Base-by-base conservation (phyloP, 805 yeast species). In the Cyberlindnera maritima region DNA sequence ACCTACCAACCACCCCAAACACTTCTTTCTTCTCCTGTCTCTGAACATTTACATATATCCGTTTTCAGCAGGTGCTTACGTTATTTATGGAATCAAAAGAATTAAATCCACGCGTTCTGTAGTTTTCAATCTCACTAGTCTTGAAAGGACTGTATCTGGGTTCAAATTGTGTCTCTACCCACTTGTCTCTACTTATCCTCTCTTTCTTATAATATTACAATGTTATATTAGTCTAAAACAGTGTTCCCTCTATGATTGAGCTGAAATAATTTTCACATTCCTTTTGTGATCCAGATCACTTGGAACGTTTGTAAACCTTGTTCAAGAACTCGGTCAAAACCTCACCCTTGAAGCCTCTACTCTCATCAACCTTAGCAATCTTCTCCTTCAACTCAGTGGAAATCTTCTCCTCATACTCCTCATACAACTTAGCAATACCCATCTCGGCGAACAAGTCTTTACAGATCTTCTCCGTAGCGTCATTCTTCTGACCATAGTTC, bases 261-360 rank as follows among this genome's bases (percentile, higher is more conserved):
- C 5, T 21, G 3, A 15, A 32, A 32, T 17, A 3, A 11, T 15
- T 32, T 32, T 32, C 19, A 32, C 19, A 5, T 18, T 32, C n/a
- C 20, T 31, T 7, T 17, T 19, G 32, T 10, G 39, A 21, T 25
- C 18, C 12, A 36, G 38, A 35, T 44, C 80, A 92, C 74, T 92
- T 94, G 53, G 83, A 79, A 68, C 99, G 87, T 75, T 90, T 91
- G 82, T 94, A 94, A 60, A 94, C 87, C 72, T 94, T 94, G 66
- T 80, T 76, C 61, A 94, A 79, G 75, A 94, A 94, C 4, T 81
- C 81, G 25, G 88, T 77, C 58, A 94, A 75, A n/a, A 89, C 97
- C 38, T 83, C 85, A 55, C 78, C 80, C 71, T 88, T 92, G 71
- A 94, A 87, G n/a, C 99, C 99, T 62, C 95, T 81, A 19, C 86